Evolutionary conservation across 1,284 basidiomycete genomes (phyloP).

Genomic region (Gomphus sp.): DNA sequence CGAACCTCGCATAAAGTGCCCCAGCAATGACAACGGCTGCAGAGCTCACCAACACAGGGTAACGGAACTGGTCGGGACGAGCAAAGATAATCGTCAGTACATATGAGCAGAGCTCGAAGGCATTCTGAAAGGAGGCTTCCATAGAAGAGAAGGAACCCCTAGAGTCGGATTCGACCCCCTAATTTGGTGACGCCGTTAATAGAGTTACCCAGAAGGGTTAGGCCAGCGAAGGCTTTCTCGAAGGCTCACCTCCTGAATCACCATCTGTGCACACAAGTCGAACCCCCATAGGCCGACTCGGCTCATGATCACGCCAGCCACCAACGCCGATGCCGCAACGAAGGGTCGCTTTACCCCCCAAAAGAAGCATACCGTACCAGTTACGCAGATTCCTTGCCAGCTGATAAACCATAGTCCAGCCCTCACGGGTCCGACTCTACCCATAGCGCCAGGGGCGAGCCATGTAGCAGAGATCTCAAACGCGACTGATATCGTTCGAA

Average conservation of each 20-base stretch:
- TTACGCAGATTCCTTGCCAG: neutral
- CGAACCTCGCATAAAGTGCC: slow-evolving; percentile 15
- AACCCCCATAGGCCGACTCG: neutral
- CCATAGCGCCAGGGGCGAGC: neutral
- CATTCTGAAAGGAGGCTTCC: slow-evolving; percentile 18
- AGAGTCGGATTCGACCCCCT: slow-evolving; percentile 16
- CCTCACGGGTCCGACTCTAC: neutral
- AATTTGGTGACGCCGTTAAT: neutral
- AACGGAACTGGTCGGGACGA: slow-evolving; percentile 17
- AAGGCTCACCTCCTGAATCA: neutral
- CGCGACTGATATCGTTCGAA: neutral
- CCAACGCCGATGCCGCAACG: neutral
- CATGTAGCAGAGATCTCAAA: neutral
- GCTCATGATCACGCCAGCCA: neutral
- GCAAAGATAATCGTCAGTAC: slow-evolving; percentile 15
- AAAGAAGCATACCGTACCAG: neutral
- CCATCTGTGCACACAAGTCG: neutral
- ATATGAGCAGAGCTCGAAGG: slow-evolving; percentile 17
- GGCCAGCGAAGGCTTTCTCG: neutral
- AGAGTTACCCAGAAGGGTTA: neutral
- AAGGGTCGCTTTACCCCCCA: neutral
- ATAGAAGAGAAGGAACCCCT: slow-evolving; percentile 18
- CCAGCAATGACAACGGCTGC: slow-evolving; percentile 14
- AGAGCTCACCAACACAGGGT: slow-evolving; percentile 17
- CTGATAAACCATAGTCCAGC: neutral